These are phyloP conservation scores for Xanthoconium stramineum DNA, from an alignment of 768 basidiomycete genomes.

Conservation along the genomic window DNA sequence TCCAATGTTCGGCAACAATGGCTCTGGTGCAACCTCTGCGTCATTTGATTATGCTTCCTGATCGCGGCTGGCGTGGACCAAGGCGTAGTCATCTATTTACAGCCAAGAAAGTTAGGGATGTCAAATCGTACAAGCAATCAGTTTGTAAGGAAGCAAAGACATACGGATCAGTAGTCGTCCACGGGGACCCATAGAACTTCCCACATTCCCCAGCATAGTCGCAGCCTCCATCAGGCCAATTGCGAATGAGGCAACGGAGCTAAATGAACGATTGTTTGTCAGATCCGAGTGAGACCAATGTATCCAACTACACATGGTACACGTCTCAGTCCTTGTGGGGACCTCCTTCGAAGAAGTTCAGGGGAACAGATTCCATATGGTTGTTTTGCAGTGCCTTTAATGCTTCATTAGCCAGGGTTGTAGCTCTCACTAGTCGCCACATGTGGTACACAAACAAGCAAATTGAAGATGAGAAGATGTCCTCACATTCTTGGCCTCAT, in stretches of 20 bases:
- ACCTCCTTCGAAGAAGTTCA: slow-evolving; percentile 21
- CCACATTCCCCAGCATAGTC: slow-evolving; percentile 29
- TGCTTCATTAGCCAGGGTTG: slow-evolving; percentile 18
- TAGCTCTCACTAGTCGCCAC: background rate
- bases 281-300: background rate
- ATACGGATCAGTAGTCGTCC: slow-evolving; percentile 34
- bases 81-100: slow-evolving; percentile 22
- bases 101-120: background rate
- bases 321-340: slow-evolving; percentile 19
- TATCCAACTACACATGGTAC: slow-evolving; percentile 19
- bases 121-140: too few species aligned
- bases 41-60: slow-evolving; percentile 2
- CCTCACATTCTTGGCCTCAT: slow-evolving; percentile 22
- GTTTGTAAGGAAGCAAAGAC: slow-evolving; percentile 1
- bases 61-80: slow-evolving; percentile 12
- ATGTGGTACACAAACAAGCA: background rate
- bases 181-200: slow-evolving; percentile 26
- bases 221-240: slow-evolving; percentile 37
- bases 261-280: background rate
- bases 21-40: slow-evolving; percentile 38
- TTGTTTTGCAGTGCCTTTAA: slow-evolving; percentile 17
- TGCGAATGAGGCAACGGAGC: slow-evolving; percentile 31
- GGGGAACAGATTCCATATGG: slow-evolving; percentile 14
- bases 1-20: slow-evolving; percentile 48
- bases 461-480: background rate